phyloP scores from a whole-genome alignment of 345 rosid species.

The Camelina sativa region DNA sequence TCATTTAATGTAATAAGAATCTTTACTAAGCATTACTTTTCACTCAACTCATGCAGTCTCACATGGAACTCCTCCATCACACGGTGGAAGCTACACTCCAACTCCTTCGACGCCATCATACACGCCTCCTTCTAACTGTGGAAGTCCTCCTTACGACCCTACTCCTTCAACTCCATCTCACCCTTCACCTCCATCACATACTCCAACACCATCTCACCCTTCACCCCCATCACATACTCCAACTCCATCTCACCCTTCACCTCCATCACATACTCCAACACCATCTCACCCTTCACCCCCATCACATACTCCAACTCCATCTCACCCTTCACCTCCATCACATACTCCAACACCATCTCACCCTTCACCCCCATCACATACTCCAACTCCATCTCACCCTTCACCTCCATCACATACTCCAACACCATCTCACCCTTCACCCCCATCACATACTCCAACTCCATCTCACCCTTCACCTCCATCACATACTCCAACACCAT shows the following conservation, averaged over 20 bases:
- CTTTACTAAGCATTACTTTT: conserved; percentile 4
- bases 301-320: conserved; percentile 40
- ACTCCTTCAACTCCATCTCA: conserved; percentile 50
- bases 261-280: conserved; percentile 43
- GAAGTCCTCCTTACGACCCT: conserved; percentile 48
- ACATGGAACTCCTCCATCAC: conserved; percentile 49
- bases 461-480: conserved; percentile 46
- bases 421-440: conserved; percentile 46
- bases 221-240: conserved; percentile 29
- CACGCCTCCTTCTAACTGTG: conserved; percentile 44
- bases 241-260: conserved; percentile 48
- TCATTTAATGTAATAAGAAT: conserved; percentile 9
- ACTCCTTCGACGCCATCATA: conserved; percentile 40
- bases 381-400: conserved; percentile 44
- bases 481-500: conserved; percentile 42
- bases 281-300: too few species aligned
- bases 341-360: conserved; percentile 47
- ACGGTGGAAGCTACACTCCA: conserved; percentile 42
- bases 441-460: conserved; percentile 43
- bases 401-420: conserved; percentile 47
- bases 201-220: conserved; percentile 42
- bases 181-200: conserved; percentile 41
- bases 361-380: conserved; percentile 31
- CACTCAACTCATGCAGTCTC: conserved; percentile 50
- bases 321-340: conserved; percentile 44